Base-by-base conservation (phyloP, 805 yeast species). In the Spathaspora arborariae region DNA sequence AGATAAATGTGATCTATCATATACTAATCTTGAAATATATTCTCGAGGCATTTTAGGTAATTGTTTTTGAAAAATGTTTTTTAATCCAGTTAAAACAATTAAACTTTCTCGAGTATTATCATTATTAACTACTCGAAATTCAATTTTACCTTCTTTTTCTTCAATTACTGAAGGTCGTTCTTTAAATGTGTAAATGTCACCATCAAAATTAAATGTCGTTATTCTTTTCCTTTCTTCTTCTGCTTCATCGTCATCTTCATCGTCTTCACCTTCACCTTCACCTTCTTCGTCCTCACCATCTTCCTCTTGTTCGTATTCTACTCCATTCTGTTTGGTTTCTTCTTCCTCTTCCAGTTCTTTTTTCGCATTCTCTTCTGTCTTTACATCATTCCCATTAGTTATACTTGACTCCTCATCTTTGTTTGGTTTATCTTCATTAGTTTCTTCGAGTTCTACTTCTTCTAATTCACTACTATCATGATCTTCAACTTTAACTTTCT, bases 41-140 rank as follows among this genome's bases (percentile, higher is more conserved):
- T 94, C 98, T 51, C 94, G 79, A 18, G 99, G 99, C 99, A 94
- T 94, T 67, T 94, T 92, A 1, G 99, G 99, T 52, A 94, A 76
- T 68, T 94, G 99, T 59, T 91, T 91, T 63, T 94, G 99, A 65
- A 94, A 94, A 53, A 94, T 92, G 62, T 92, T 94, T 67, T 94
- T 94, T 51, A 94, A 68, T 1, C 99, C 99, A 0, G 98, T 94
- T 51, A 94, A 72, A 42, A 94, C 92, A 75, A 94, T 88, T 73
- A 94, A 72, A 63, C 80, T 88, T 57, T 94, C 99, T 50, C 78
- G 77, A 2, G 90, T 76, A 60, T 90, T 88, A 63, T 94, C 98
- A 68, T 94, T 92, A 65, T 94, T 94, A 21, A 94, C 99, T 26
- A 94, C 99, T 46, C 98, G 75, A 59, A 94, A 92, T 64, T 92